phyloP scores from a whole-genome alignment of 805 yeast genomes.

The Suhomyces emberorum region DNA sequence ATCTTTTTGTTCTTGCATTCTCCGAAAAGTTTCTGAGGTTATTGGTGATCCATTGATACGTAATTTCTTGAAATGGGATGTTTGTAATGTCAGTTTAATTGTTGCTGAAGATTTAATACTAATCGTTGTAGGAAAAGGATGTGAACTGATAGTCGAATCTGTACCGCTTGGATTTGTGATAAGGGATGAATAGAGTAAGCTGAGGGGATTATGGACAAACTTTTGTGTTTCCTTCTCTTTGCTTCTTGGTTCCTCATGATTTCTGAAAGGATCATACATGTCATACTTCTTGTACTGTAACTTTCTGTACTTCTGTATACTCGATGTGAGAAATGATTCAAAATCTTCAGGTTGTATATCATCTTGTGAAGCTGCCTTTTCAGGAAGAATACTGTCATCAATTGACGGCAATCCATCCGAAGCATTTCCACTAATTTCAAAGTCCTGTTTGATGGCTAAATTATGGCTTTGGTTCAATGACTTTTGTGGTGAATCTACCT shows the following conservation, averaged over 20 bases:
- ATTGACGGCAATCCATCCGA: no score
- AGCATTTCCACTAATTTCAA: no score
- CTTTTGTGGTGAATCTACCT: no score
- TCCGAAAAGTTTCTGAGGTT: constrained; percentile 19
- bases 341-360: no score
- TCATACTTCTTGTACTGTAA: constrained; percentile 16
- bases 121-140: constrained; percentile 15
- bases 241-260: neutral
- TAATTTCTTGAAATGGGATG: constrained; percentile 40
- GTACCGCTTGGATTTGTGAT: constrained; percentile 8
- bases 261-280: constrained; percentile 8
- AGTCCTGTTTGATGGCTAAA: no score
- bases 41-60: constrained; percentile 39
- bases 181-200: constrained; percentile 25
- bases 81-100: constrained; percentile 31
- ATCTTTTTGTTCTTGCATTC: neutral
- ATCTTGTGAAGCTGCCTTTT: no score
- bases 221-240: neutral
- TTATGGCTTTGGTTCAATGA: no score
- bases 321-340: constrained; percentile 31
- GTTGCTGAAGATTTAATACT: constrained; percentile 36
- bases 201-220: constrained; percentile 19
- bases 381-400: no score
- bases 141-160: neutral
- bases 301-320: constrained; percentile 32